Percentiles rank a stretch among this genome's conserved stretches.
Conservation (phyloP, 2,329 filamentous ascomycete genomes). For the Alternaria triticina region DNA sequence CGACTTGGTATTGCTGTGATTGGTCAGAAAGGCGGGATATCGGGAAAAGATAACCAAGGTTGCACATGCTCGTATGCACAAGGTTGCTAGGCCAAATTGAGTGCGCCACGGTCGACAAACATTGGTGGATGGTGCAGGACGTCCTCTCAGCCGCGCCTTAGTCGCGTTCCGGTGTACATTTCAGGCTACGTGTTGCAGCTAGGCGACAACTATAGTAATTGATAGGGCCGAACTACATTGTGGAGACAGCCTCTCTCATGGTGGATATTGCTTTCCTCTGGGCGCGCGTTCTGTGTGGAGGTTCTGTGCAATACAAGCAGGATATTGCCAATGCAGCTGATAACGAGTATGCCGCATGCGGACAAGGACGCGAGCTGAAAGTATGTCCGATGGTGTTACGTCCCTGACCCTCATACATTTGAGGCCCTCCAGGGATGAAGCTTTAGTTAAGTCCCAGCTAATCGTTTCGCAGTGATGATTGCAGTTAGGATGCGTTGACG, state of each 20-base stretch:
- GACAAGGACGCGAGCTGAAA: not conserved
- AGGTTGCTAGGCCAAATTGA: not conserved
- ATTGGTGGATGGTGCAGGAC: not conserved
- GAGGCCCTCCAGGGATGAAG: not conserved
- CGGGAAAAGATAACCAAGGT: not conserved
- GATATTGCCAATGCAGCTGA: slow-evolving; percentile 2
- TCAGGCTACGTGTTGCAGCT: not conserved
- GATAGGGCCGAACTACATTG: not conserved
- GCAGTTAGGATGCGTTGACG: slow-evolving; percentile 2
- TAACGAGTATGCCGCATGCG: not conserved
- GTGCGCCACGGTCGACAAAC: slow-evolving; percentile 1
- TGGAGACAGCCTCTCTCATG: not conserved
- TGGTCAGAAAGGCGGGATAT: not conserved
- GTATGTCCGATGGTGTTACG: not conserved
- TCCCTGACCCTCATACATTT: not conserved
- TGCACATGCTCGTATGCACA: not conserved
- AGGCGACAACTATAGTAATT: not conserved
- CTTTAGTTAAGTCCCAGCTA: not conserved
- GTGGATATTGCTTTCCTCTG: not conserved
- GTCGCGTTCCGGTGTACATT: not conserved
- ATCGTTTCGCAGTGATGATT: not conserved
- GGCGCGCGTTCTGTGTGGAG: not conserved
- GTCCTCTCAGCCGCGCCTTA: slow-evolving; percentile 5
- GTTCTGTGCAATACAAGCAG: not conserved
- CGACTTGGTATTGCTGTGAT: slow-evolving; percentile 5